A percentile compares a stretch with the other conserved stretches of the same genome.
Evolutionary conservation across 192 early-diverging fungal species (phyloP).

Genomic region (Podila epicladia): DNA sequence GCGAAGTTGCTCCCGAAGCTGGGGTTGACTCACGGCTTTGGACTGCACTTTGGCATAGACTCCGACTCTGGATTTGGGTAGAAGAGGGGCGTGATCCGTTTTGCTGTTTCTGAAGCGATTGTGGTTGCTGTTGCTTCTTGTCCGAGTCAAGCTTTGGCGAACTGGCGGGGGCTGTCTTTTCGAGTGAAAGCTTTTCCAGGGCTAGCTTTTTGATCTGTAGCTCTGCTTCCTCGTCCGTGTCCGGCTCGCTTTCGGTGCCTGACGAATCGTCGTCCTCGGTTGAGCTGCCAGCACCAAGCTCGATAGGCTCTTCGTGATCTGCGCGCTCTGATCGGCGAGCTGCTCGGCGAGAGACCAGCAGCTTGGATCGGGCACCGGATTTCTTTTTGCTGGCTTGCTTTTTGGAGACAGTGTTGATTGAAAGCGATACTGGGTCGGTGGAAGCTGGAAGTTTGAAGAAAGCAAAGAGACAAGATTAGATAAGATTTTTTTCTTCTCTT

Average conservation of each 20-base stretch:
- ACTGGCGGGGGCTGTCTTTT: constrained; percentile 26
- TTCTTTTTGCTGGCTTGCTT: constrained; percentile 37
- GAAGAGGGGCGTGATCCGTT: constrained; percentile 8
- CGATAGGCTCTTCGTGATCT: constrained; percentile 31
- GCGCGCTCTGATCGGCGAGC: constrained; percentile 26
- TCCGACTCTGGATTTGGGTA: constrained; percentile 6
- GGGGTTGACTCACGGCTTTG: constrained; percentile 26
- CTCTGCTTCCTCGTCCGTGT: constrained; percentile 47
- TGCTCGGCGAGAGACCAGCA: constrained; percentile 40
- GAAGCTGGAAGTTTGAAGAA: background rate
- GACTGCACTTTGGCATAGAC: background rate
- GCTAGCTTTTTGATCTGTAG: constrained; percentile 39
- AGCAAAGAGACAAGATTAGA: background rate
- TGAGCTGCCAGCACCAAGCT: constrained; percentile 41
- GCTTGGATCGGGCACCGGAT: constrained; percentile 34
- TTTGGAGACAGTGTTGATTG: background rate
- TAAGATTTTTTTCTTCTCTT: too few relatives aligned
- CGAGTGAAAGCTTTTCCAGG: constrained; percentile 44
- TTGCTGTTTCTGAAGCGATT: constrained; percentile 8
- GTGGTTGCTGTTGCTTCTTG: constrained; percentile 4
- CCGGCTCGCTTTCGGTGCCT: constrained; percentile 31
- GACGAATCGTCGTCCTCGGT: constrained; percentile 36
- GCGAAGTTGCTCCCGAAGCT: constrained; percentile 36
- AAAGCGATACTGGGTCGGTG: background rate
- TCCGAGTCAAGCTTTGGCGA: background rate